phyloP scores from a whole-genome alignment of 164 flowering plant species.

The Aristolochia fimbriata region DNA sequence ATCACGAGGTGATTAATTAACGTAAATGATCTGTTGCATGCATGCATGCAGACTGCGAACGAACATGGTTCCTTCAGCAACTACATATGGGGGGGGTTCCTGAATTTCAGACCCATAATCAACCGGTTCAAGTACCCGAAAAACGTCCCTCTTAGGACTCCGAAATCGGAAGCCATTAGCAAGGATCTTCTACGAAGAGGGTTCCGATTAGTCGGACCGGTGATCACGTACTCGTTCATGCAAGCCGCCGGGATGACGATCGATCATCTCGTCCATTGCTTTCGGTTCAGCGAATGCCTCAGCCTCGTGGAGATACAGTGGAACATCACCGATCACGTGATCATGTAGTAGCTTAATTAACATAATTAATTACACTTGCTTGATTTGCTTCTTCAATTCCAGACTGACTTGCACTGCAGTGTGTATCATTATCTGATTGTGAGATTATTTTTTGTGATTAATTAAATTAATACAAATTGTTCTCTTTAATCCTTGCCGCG shows the following conservation, averaged over 20 bases:
- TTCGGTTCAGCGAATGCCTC: conserved; percentile 56
- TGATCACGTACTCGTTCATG: conserved; percentile 76
- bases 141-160: conserved; percentile 64
- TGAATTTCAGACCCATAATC: conserved; percentile 62
- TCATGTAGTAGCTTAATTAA: no score
- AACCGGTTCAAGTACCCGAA: conserved; percentile 55
- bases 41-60: conserved; percentile 35
- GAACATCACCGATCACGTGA: conserved; percentile 9
- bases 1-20: no score
- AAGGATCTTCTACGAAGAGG: conserved; percentile 63
- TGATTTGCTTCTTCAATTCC: no score
- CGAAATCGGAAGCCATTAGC: conserved; percentile 79
- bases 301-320: conserved; percentile 47
- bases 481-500: no score
- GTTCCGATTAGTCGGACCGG: conserved; percentile 78
- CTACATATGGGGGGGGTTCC: conserved; percentile 65
- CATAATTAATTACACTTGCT: no score
- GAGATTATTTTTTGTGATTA: no score
- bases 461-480: no score
- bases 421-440: no score
- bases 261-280: conserved; percentile 82
- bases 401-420: no score
- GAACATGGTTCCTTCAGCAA: conserved; percentile 76
- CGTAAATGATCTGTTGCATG: no score
- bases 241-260: conserved; percentile 84